Evolutionary conservation across 169 alveolate genomes (phyloP).

Genomic region (Perkinsus marinus): DNA sequence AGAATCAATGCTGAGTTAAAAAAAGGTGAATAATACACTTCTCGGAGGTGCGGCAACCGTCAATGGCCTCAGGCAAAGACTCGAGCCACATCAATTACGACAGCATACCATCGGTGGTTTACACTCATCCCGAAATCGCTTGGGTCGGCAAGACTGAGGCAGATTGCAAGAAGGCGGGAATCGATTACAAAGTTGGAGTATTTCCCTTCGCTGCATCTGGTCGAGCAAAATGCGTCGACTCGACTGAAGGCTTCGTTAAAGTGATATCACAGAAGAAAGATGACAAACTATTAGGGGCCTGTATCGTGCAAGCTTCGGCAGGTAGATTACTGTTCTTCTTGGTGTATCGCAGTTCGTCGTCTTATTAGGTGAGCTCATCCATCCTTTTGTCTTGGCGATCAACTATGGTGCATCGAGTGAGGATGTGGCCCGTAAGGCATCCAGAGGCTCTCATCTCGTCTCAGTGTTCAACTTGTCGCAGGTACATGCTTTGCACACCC

Average conservation of each 20-base stretch:
- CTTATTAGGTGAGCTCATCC: constrained; percentile 73
- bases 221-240: constrained; percentile 84
- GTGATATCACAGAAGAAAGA: constrained; percentile 48
- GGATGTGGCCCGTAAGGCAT: constrained; percentile 57
- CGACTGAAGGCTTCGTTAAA: constrained; percentile 85
- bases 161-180: constrained; percentile 50
- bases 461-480: background rate
- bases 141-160: constrained; percentile 95
- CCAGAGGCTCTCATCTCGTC: background rate
- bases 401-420: constrained; percentile 88
- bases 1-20: constrained; percentile 46
- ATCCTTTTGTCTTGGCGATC: constrained; percentile 77
- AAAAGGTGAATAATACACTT: background rate
- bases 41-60: background rate
- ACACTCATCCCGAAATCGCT: constrained; percentile 96
- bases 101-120: constrained; percentile 88
- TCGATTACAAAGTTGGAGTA: constrained; percentile 67
- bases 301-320: constrained; percentile 89
- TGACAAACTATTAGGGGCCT: constrained; percentile 88
- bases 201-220: constrained; percentile 91
- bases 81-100: constrained; percentile 71
- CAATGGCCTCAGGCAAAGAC: background rate
- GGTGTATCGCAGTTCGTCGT: too few species aligned
- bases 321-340: too few species aligned
- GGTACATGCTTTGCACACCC: constrained; percentile 97